Conservation (phyloP, 257 asterid species). For the Forsythia viridissima region DNA sequence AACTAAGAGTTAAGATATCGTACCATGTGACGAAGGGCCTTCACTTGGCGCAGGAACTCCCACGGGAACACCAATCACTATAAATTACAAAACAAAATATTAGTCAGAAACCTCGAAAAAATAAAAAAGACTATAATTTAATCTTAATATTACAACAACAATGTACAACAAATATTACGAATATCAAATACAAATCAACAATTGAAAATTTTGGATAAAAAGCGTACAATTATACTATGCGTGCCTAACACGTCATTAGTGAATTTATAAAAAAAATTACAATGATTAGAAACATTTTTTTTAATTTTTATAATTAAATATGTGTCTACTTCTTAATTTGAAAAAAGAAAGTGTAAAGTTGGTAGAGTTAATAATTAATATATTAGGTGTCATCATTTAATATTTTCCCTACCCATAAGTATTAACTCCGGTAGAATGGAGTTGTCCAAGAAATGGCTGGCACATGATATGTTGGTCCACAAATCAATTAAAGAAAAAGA, state of each 20-base stretch:
- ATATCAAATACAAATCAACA: background rate
- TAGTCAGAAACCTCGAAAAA: background rate
- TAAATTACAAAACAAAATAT: slow-evolving; percentile 3
- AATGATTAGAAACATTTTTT: background rate
- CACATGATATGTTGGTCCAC: background rate
- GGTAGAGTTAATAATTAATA: background rate
- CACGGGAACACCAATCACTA: slow-evolving; percentile 59
- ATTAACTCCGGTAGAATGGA: background rate
- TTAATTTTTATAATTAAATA: too few species aligned
- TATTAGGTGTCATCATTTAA: background rate
- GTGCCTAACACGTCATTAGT: too few species aligned
- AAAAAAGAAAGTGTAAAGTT: too few species aligned
- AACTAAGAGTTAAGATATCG: background rate
- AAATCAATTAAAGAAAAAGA: too few species aligned
- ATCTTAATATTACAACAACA: background rate
- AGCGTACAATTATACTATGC: background rate
- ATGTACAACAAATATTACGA: background rate
- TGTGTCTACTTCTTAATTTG: too few species aligned
- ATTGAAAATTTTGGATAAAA: background rate
- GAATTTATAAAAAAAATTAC: too few species aligned
- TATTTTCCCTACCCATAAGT: too few species aligned
- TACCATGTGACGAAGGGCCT: slow-evolving; percentile 39
- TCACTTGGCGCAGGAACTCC: slow-evolving; percentile 43
- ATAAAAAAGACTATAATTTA: background rate
- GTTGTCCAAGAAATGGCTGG: background rate